Evolutionary conservation across 176 grass and related monocot species (phyloP).

Genomic region (Phragmites australis): DNA sequence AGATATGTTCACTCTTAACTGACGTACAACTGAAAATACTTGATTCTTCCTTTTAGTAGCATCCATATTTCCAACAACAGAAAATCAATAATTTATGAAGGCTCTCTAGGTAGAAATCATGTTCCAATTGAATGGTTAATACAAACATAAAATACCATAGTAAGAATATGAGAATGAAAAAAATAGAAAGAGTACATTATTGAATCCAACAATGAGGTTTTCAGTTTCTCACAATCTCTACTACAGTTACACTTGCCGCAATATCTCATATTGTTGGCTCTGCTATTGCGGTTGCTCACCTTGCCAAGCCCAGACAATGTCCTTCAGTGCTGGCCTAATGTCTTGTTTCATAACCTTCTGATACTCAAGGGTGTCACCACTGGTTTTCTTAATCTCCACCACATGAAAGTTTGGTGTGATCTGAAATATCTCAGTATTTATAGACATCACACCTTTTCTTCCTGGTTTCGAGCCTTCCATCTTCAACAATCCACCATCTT

Average conservation of each 20-base stretch:
- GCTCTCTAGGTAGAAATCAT: neutral
- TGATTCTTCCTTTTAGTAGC: neutral
- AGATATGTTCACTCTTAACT: neutral
- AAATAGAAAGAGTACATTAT: slow-evolving; percentile 17
- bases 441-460: slow-evolving; percentile 70
- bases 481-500: slow-evolving; percentile 58
- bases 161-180: neutral
- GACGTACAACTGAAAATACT: neutral
- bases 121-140: neutral
- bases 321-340: slow-evolving; percentile 68
- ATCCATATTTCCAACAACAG: neutral
- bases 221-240: neutral
- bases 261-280: neutral
- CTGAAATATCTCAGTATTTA: slow-evolving; percentile 70
- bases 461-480: slow-evolving; percentile 60
- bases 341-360: slow-evolving; percentile 60
- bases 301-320: slow-evolving; percentile 95
- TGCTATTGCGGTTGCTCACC: slow-evolving; percentile 47
- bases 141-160: neutral
- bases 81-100: neutral
- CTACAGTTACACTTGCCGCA: neutral
- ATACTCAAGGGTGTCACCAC: slow-evolving; percentile 81
- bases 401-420: slow-evolving; percentile 79
- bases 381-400: slow-evolving; percentile 79
- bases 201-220: neutral